Conservation (phyloP, 495 filamentous ascomycete genomes). For the Podospora australis region DNA sequence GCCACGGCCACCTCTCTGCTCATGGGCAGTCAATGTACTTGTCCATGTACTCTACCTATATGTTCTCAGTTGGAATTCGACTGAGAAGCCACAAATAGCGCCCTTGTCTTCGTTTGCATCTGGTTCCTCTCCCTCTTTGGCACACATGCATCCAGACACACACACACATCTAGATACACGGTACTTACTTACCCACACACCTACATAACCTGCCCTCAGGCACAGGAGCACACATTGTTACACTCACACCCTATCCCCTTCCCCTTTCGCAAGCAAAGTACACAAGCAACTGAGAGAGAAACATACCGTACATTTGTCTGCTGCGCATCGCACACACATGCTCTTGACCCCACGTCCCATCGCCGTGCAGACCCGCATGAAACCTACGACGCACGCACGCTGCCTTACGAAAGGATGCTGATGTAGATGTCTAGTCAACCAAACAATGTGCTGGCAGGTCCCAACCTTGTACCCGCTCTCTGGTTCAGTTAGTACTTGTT, state of each 20-base stretch:
- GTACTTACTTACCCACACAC: conserved; percentile 12
- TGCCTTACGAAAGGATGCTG: conserved; percentile 4
- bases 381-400: conserved; percentile 10
- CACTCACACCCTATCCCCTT: conserved; percentile 1
- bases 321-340: conserved; percentile 6
- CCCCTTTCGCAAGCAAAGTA: conserved; percentile 3
- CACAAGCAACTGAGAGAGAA: not conserved
- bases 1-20: not conserved
- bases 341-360: conserved; percentile 7
- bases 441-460: conserved; percentile 22
- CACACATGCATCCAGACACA: conserved; percentile 17
- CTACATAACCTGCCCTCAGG: not conserved
- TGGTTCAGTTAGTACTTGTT: not conserved
- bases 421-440: conserved; percentile 16
- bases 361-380: conserved; percentile 9
- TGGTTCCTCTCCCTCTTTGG: conserved; percentile 8
- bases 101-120: conserved; percentile 14
- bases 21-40: conserved; percentile 3
- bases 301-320: conserved; percentile 9
- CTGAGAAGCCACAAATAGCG: conserved; percentile 11
- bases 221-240: not conserved
- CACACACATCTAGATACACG: conserved; percentile 20
- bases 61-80: conserved; percentile 9
- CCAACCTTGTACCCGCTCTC: conserved; percentile 13
- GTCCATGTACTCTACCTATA: not conserved